Percentiles rank a stretch among this genome's conserved stretches.
Conservation (phyloP, 1,284 basidiomycete species). For the Cystobasidiaceae sp. region DNA sequence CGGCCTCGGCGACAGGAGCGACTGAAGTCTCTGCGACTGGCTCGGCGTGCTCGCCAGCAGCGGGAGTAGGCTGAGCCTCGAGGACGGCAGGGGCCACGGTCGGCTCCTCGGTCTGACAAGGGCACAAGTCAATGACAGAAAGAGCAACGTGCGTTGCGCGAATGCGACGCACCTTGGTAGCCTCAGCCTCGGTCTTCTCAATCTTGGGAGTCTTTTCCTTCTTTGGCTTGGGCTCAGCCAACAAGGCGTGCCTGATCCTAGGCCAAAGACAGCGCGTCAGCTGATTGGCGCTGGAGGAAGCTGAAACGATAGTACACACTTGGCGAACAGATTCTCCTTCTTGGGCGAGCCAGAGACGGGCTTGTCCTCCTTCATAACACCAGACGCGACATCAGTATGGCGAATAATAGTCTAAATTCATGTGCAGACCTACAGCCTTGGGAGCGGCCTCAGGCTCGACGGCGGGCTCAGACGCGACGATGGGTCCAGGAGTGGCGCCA, state of each 20-base stretch:
- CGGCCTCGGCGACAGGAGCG: background rate
- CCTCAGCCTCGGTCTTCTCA: constrained; percentile 30
- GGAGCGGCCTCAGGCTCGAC: background rate
- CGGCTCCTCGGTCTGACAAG: background rate
- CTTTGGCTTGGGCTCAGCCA: constrained; percentile 15
- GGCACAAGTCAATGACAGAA: background rate
- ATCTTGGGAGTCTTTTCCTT: constrained; percentile 30
- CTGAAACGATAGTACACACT: background rate
- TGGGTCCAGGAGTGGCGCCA: constrained; percentile 20
- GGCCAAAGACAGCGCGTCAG: background rate
- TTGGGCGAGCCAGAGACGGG: constrained; percentile 20
- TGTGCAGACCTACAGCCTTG: background rate
- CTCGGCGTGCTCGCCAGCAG: background rate
- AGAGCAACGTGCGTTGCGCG: background rate
- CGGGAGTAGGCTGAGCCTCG: constrained; percentile 3
- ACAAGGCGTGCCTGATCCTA: constrained; percentile 21
- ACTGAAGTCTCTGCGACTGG: constrained; percentile 7
- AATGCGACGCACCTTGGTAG: constrained; percentile 28
- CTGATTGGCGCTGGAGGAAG: too few relatives aligned
- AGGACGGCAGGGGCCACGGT: background rate
- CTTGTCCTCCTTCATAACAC: constrained; percentile 28
- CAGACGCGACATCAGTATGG: background rate
- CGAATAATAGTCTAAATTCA: background rate
- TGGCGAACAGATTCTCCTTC: constrained; percentile 25
- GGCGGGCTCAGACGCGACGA: constrained; percentile 1